Conservation (phyloP, 2,329 filamentous ascomycete species). For the Colletotrichum eleusines region DNA sequence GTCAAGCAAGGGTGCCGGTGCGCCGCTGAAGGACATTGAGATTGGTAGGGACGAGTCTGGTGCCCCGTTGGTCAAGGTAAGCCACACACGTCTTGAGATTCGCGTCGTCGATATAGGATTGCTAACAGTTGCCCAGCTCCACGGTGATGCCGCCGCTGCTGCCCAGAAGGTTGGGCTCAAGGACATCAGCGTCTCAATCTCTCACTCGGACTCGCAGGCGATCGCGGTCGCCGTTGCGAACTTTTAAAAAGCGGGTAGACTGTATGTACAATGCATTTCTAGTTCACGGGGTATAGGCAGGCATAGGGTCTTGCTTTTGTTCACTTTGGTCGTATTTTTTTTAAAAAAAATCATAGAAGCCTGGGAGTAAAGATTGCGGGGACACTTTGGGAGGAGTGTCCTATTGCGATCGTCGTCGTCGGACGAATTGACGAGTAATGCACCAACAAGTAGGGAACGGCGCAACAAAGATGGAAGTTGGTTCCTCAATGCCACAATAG, state of each 20-base stretch:
- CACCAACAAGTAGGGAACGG: conserved; percentile 37
- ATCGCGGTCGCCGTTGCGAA: conserved; percentile 92
- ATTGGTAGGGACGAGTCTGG: conserved; percentile 85
- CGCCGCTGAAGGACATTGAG: conserved; percentile 94
- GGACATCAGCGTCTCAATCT: conserved; percentile 92
- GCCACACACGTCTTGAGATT: conserved; percentile 51
- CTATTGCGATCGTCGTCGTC: conserved; percentile 29
- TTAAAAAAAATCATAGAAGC: conserved; percentile 40
- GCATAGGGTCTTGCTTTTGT: conserved; percentile 40
- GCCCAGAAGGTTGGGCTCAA: conserved; percentile 91
- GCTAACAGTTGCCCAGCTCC: conserved; percentile 73
- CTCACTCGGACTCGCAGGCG: conserved; percentile 93
- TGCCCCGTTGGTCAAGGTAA: conserved; percentile 86
- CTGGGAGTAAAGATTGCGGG: conserved; percentile 37
- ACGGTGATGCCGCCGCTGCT: conserved; percentile 84
- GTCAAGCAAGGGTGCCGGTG: conserved; percentile 86
- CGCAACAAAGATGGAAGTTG: conserved; percentile 34
- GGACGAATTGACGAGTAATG: conserved; percentile 42
- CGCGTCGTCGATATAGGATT: not conserved
- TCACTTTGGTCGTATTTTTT: conserved; percentile 42
- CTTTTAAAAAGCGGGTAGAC: conserved; percentile 63
- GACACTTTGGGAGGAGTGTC: conserved; percentile 43
- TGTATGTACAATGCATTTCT: conserved; percentile 41
- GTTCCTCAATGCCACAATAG: conserved; percentile 40
- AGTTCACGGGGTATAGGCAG: conserved; percentile 41